Evolutionary conservation across 352 stramenopile genomes (phyloP).

Genomic region (Pythium plurisporium): DNA sequence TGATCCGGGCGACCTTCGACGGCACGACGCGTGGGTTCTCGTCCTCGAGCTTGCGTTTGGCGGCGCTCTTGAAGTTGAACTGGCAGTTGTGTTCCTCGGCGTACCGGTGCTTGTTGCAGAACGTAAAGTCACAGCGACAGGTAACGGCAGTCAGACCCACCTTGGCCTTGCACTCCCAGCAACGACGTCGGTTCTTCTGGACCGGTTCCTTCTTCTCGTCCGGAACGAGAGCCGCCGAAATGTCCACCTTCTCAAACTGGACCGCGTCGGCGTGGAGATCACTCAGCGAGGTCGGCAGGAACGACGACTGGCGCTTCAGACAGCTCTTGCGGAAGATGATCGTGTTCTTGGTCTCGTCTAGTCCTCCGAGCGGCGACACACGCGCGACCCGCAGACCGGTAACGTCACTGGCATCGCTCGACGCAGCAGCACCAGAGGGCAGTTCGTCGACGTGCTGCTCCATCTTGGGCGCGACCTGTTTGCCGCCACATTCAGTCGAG

Average conservation of each 20-base stretch:
- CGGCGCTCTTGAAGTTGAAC: constrained; percentile 83
- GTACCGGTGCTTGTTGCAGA: constrained; percentile 85
- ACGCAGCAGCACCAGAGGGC: constrained; percentile 9
- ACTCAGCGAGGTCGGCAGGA: constrained; percentile 27
- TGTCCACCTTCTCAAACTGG: constrained; percentile 14
- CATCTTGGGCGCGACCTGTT: constrained; percentile 27
- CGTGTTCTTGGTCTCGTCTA: constrained; percentile 50
- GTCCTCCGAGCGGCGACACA: constrained; percentile 33
- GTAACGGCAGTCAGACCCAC: constrained; percentile 86
- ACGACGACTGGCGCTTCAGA: constrained; percentile 62
- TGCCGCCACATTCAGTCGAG: constrained; percentile 25
- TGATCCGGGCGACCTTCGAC: constrained; percentile 84
- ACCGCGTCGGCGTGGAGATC: constrained; percentile 6
- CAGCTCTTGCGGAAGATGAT: constrained; percentile 63
- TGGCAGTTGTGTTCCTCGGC: constrained; percentile 81
- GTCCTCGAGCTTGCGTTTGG: constrained; percentile 76
- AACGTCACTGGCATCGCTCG: constrained; percentile 12
- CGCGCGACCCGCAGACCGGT: constrained; percentile 29
- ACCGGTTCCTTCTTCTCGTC: constrained; percentile 43
- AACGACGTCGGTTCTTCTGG: constrained; percentile 90
- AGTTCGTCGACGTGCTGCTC: constrained; percentile 20
- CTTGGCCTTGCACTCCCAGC: constrained; percentile 91
- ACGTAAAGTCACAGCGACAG: constrained; percentile 87
- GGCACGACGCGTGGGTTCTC: constrained; percentile 80
- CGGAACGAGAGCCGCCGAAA: neutral